phyloP scores from a whole-genome alignment of 2,329 filamentous ascomycete genomes.

The Colletotrichum sp. region DNA sequence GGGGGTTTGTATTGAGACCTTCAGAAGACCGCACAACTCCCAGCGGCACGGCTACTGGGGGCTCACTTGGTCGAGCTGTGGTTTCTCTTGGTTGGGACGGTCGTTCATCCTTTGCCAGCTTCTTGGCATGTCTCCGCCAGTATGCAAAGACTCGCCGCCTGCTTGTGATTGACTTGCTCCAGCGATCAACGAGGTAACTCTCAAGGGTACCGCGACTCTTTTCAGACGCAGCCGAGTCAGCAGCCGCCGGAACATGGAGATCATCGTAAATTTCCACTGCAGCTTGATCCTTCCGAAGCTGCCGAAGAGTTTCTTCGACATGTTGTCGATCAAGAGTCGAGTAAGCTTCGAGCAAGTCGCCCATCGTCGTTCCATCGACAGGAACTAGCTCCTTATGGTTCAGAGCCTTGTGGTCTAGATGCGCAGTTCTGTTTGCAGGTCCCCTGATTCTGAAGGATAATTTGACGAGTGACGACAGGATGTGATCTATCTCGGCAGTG shows the following conservation, averaged over 20 bases:
- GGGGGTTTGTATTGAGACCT: no score
- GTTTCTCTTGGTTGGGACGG: background rate
- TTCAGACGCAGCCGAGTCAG: background rate
- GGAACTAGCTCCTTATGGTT: background rate
- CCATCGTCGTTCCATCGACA: background rate
- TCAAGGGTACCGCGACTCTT: no score
- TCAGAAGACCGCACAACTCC: no score
- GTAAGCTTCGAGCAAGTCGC: background rate
- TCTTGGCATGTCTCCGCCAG: background rate
- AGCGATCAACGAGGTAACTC: background rate
- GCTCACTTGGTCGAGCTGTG: background rate
- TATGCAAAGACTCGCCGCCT: background rate
- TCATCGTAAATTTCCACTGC: background rate
- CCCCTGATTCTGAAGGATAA: background rate
- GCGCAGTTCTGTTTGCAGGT: background rate
- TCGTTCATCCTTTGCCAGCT: background rate
- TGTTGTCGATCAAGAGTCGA: background rate
- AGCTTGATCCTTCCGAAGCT: background rate
- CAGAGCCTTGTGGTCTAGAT: background rate
- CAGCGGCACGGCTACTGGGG: background rate
- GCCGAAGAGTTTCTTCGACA: background rate
- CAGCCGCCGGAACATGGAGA: no score
- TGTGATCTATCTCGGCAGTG: background rate
- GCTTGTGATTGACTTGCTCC: background rate
- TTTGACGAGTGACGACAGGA: background rate